Conservation (phyloP, 306 rosid species). For the Begonia loranthoides region DNA sequence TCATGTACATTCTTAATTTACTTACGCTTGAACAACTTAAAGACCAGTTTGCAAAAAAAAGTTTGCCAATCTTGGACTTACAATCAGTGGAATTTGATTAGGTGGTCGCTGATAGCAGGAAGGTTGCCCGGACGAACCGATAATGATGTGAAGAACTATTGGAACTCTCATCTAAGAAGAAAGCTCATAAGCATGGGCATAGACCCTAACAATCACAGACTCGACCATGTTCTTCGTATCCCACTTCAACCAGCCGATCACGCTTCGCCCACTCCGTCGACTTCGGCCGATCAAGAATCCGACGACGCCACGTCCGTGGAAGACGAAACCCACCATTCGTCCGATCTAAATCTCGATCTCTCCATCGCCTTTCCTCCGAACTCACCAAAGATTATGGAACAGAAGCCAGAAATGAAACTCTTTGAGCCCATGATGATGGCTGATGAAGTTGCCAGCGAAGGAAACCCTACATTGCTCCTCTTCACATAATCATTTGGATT, state of each 20-base stretch:
- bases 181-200: slow-evolving; percentile 4
- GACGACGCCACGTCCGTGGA: neutral
- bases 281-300: neutral
- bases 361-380: neutral
- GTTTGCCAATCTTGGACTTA: too few species aligned
- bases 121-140: slow-evolving; percentile 5
- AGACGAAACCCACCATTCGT: neutral
- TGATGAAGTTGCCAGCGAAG: neutral
- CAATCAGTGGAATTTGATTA: neutral
- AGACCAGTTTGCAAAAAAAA: too few species aligned
- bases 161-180: slow-evolving; percentile 4
- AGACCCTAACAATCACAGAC: neutral
- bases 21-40: too few species aligned
- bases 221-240: neutral
- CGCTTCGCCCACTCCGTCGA: neutral
- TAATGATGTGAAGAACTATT: slow-evolving; percentile 2
- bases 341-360: neutral
- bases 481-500: neutral
- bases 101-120: slow-evolving; percentile 6
- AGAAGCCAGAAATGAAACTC: neutral
- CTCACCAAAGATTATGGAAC: neutral
- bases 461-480: neutral
- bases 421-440: neutral
- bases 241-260: neutral
- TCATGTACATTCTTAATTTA: too few species aligned